Conservation (phyloP, 2,329 filamentous ascomycete species). For the Aspergillus novoparasiticus region DNA sequence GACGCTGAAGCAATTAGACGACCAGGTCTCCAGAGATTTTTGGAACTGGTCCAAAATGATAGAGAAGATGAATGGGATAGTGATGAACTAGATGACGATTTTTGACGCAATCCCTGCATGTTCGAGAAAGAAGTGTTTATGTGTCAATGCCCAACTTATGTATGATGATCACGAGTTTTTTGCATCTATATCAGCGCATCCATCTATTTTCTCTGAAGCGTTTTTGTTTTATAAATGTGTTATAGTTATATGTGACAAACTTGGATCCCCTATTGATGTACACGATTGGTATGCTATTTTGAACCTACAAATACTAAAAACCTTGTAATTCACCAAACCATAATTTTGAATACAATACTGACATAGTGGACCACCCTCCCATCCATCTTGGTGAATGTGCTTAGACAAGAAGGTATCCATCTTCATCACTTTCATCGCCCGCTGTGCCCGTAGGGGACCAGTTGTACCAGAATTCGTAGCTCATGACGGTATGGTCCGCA, state of each 20-base stretch:
- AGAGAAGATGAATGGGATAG: constrained; percentile 63
- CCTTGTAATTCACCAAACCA: not conserved
- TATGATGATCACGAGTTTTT: constrained; percentile 5
- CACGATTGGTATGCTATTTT: not conserved
- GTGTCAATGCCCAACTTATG: not conserved
- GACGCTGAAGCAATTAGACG: constrained; percentile 25
- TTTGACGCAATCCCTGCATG: constrained; percentile 18
- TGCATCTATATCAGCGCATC: constrained; percentile 14
- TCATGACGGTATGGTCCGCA: constrained; percentile 58
- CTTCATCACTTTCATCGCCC: constrained; percentile 16
- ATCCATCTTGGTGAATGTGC: not conserved
- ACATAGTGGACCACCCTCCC: not conserved
- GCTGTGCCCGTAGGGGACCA: constrained; percentile 29
- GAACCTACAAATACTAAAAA: not conserved
- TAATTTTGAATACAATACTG: not conserved
- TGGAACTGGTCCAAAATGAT: constrained; percentile 55
- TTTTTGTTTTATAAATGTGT: not conserved
- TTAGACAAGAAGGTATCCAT: constrained; percentile 20
- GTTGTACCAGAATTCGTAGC: constrained; percentile 59
- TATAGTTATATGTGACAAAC: not conserved
- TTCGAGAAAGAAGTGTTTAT: not conserved
- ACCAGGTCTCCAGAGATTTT: constrained; percentile 52
- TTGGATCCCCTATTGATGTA: not conserved
- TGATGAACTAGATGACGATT: constrained; percentile 55
- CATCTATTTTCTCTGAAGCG: not conserved